Evolutionary conservation across 768 basidiomycete species (phyloP).

Genomic region (Tylopilus sp.): DNA sequence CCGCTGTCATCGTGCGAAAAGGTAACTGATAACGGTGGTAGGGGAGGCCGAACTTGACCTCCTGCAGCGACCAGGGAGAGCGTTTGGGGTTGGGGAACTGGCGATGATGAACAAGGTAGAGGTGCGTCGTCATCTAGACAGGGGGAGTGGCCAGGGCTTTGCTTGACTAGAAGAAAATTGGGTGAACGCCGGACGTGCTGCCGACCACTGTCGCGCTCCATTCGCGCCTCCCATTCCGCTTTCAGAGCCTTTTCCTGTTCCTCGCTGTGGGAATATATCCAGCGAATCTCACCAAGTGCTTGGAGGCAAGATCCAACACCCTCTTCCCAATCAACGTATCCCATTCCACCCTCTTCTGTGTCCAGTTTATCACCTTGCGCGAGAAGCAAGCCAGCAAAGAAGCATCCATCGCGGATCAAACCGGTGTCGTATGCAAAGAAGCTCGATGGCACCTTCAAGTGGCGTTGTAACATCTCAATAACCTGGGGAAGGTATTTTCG

Average conservation of each 20-base stretch:
- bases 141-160: slow-evolving; percentile 28
- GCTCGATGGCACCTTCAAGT: slow-evolving; percentile 39
- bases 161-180: slow-evolving; percentile 21
- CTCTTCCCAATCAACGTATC: slow-evolving; percentile 31
- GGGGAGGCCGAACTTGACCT: slow-evolving; percentile 42
- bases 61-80: slow-evolving; percentile 33
- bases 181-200: slow-evolving; percentile 22
- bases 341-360: slow-evolving; percentile 12
- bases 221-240: slow-evolving; percentile 42
- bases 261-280: slow-evolving; percentile 73
- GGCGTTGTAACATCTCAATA: slow-evolving; percentile 49
- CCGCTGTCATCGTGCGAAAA: slow-evolving; percentile 47
- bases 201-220: slow-evolving; percentile 31
- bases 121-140: slow-evolving; percentile 21
- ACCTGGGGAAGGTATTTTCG: slow-evolving; percentile 47
- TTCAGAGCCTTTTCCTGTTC: slow-evolving; percentile 65
- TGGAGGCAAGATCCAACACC: slow-evolving; percentile 53
- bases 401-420: slow-evolving; percentile 85
- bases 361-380: slow-evolving; percentile 49
- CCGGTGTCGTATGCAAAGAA: slow-evolving; percentile 87
- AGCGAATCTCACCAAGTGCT: slow-evolving; percentile 79
- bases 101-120: slow-evolving; percentile 10
- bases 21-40: slow-evolving; percentile 43
- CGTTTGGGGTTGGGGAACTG: slow-evolving; percentile 12
- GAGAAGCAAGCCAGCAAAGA: slow-evolving; percentile 78